Base-by-base conservation (phyloP, 106 monocot genomes). In the Cymbidium sinense region DNA sequence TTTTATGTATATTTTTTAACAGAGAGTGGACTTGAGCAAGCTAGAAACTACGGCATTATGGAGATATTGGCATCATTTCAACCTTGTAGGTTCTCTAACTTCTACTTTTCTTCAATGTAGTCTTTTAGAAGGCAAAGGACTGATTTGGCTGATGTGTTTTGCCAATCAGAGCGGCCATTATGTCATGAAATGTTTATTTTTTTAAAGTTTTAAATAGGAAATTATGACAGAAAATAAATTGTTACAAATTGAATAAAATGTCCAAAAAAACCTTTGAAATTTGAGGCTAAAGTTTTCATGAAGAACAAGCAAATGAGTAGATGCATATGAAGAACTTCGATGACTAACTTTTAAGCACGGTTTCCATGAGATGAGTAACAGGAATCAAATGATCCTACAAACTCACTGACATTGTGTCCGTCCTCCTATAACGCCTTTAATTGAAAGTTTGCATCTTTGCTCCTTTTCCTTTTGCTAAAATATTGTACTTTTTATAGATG, bases 21-120 rank as follows among this genome's bases (percentile, higher is more conserved):
- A 93, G 90, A 83, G 85, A 76, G 90, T 93, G 12, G 93, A 93
- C 74, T 76, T 93, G 7, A 90, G 93, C 83, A 93, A 93, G 78
- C 83, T 93, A 39, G 93, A 93, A 85, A 90, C 85, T 37, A 85
- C 83, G 29, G 86, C 93, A 67, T 80, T 93, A 31, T 70, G 83
- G 84, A 90, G 90, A 90, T 93, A 93, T 79, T 88, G 88, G 93
- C 80, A 78, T 36, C 86, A 93, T 79, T 93, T 93, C 33, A 90
- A 93, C 23, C 88, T 93, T 76, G 93, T 93, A 85, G 80, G 90
- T 76, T 75, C 55, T 65, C 76, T 2, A 51, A 43, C 70, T 67
- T 28, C 29, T 43, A 20, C 1, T 75, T 64, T 28, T 25, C 64
- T 27, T 70, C 25, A 19, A 28, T 64, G 64, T 0, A 6, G 20